Evolutionary conservation across 768 basidiomycete species (phyloP).

Genomic region (Rhodotorula kratochvilovae): DNA sequence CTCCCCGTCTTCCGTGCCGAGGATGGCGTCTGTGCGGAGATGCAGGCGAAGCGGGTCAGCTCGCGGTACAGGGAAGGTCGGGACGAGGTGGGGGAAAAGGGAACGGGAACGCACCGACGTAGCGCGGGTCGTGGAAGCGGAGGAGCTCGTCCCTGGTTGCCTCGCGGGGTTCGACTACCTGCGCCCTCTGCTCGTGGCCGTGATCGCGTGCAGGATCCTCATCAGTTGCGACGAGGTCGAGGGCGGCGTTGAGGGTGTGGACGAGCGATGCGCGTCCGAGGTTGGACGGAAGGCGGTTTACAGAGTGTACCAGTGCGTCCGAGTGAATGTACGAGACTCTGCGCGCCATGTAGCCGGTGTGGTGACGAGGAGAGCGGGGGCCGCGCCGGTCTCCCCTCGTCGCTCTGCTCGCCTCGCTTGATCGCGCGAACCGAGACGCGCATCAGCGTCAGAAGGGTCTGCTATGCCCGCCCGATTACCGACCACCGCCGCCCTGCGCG

Average conservation of each 20-base stretch:
- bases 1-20: background rate
- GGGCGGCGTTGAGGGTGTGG: constrained; percentile 35
- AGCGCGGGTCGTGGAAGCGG: constrained; percentile 67
- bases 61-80: no score
- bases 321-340: constrained; percentile 39
- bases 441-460: background rate
- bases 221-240: constrained; percentile 36
- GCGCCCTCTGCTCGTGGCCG: constrained; percentile 24
- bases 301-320: constrained; percentile 1
- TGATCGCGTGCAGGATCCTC: background rate
- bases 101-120: constrained; percentile 53
- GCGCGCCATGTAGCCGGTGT: background rate
- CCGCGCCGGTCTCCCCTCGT: no score
- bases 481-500: background rate
- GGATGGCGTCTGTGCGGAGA: background rate
- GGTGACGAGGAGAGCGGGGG: background rate
- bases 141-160: constrained; percentile 60
- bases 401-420: background rate
- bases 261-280: constrained; percentile 39
- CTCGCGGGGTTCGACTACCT: constrained; percentile 55
- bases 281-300: constrained; percentile 49
- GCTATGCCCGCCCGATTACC: background rate
- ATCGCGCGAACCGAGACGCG: background rate
- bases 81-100: background rate
- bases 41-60: background rate